phyloP scores from a whole-genome alignment of 106 monocot species.

The Platanthera guangdongensis region DNA sequence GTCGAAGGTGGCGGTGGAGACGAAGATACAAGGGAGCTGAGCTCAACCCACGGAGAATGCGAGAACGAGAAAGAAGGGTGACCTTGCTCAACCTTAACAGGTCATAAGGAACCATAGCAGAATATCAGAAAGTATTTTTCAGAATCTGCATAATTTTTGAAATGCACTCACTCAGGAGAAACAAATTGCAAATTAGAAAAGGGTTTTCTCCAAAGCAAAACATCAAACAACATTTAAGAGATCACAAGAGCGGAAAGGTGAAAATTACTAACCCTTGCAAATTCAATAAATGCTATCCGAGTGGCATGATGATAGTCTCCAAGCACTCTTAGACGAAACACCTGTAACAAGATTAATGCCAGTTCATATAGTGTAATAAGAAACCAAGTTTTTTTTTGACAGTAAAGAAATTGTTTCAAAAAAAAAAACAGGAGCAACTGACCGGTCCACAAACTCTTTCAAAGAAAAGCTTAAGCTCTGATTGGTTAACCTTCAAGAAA shows the following conservation, averaged over 20 bases:
- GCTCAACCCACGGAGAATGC: no score
- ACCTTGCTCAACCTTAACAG: no score
- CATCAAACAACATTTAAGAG: not conserved
- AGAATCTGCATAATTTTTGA: not conserved
- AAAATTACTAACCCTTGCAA: constrained; percentile 20
- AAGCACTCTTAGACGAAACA: constrained; percentile 29
- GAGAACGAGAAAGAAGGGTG: no score
- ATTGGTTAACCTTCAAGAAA: constrained; percentile 27
- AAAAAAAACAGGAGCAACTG: not conserved
- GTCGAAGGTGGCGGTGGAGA: no score
- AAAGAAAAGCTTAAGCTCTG: constrained; percentile 37
- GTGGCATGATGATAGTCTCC: constrained; percentile 41
- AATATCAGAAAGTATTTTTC: no score
- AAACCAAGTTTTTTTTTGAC: not conserved
- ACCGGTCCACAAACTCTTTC: constrained; percentile 38
- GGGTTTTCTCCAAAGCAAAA: not conserved
- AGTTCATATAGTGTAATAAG: not conserved
- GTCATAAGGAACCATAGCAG: no score
- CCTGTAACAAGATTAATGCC: not conserved
- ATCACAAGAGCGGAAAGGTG: not conserved
- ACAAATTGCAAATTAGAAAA: not conserved
- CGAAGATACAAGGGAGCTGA: no score
- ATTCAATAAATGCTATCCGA: constrained; percentile 45
- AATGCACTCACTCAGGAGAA: not conserved
- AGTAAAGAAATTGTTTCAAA: not conserved